These are phyloP conservation scores for Forsythia suspensa DNA, from an alignment of 257 asterid species.

Conservation along the genomic window DNA sequence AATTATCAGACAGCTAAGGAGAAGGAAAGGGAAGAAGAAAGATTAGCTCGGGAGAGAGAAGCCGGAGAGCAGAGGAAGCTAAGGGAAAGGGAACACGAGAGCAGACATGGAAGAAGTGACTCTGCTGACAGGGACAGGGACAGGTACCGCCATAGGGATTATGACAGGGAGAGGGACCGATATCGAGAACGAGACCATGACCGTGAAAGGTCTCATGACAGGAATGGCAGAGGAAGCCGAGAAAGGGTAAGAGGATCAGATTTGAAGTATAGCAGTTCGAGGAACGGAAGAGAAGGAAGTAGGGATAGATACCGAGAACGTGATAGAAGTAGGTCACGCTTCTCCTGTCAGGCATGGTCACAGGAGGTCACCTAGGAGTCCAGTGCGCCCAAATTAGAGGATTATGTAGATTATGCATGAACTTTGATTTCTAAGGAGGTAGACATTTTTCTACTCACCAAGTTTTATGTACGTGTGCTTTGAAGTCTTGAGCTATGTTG, in stretches of 20 bases:
- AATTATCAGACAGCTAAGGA: conserved; percentile 72
- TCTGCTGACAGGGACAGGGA: conserved; percentile 88
- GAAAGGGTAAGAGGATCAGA: conserved; percentile 61
- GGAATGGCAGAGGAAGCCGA: conserved; percentile 65
- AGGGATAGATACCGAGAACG: conserved; percentile 57
- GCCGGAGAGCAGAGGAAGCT: conserved; percentile 75
- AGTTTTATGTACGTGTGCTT: conserved; percentile 57
- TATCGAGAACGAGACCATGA: conserved; percentile 57
- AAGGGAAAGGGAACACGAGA: conserved; percentile 72
- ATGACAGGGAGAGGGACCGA: conserved; percentile 56
- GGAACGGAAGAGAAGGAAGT: conserved; percentile 79
- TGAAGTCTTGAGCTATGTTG: conserved; percentile 50
- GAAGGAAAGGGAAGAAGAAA: conserved; percentile 82
- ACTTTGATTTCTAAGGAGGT: conserved; percentile 78
- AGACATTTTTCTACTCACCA: conserved; percentile 57
- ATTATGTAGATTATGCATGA: conserved; percentile 48
- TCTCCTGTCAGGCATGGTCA: conserved; percentile 71
- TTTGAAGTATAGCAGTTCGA: conserved; percentile 51
- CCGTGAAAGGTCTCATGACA: conserved; percentile 53
- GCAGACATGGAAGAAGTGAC: conserved; percentile 52
- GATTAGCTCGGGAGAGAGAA: conserved; percentile 83
- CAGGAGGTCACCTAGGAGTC: conserved; percentile 73
- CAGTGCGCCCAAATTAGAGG: conserved; percentile 57
- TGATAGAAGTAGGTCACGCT: conserved; percentile 78
- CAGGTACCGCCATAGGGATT: conserved; percentile 60